These are phyloP conservation scores for Tanacetum coccineum DNA, from an alignment of 129 eudicot genomes.

Conservation along the genomic window DNA sequence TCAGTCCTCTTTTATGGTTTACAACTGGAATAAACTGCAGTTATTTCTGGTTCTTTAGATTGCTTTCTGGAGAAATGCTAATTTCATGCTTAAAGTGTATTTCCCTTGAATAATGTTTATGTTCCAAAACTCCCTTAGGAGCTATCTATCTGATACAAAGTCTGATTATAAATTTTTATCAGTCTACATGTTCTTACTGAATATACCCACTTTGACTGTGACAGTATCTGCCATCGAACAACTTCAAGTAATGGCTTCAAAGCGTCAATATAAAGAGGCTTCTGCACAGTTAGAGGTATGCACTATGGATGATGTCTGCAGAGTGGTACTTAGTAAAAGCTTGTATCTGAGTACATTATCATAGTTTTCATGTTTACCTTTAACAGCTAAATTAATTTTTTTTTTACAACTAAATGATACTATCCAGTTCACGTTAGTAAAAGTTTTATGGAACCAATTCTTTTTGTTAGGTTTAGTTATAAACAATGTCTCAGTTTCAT, in stretches of 20 bases:
- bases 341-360: constrained; percentile 8
- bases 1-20: constrained; percentile 22
- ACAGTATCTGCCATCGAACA: constrained; percentile 97
- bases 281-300: constrained; percentile 98
- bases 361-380: constrained; percentile 10
- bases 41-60: background rate
- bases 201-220: constrained; percentile 23
- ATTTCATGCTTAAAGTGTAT: constrained; percentile 5
- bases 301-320: background rate
- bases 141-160: constrained; percentile 11
- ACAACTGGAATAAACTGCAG: constrained; percentile 10
- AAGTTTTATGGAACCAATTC: background rate
- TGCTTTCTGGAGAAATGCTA: background rate
- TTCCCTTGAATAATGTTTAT: background rate
- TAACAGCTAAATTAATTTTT: background rate
- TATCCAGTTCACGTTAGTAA: background rate
- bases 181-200: constrained; percentile 3
- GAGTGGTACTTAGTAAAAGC: constrained; percentile 6
- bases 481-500: background rate
- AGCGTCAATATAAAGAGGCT: constrained; percentile 96
- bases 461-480: background rate
- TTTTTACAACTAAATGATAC: background rate
- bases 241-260: constrained; percentile 99
- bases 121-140: background rate
- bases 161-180: constrained; percentile 8